Evolutionary conservation across 768 basidiomycete species (phyloP).

Genomic region (Tricholoma sp.): DNA sequence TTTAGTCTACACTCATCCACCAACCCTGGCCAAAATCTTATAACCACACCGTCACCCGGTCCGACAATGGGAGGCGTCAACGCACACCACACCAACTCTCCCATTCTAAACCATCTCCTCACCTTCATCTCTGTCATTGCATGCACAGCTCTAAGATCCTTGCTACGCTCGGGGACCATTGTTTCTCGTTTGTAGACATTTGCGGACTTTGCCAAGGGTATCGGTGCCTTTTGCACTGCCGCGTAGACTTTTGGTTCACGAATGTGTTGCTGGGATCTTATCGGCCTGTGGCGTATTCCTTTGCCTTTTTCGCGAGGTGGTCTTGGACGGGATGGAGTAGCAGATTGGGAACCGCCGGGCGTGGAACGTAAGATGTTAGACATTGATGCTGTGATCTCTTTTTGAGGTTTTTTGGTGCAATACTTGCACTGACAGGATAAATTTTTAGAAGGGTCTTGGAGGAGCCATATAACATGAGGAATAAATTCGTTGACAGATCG

Average conservation of each 20-base stretch:
- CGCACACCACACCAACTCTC: slow-evolving; percentile 69
- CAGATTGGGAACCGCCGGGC: slow-evolving; percentile 15
- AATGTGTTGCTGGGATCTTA: slow-evolving; percentile 16
- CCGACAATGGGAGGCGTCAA: slow-evolving; percentile 47
- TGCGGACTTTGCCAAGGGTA: slow-evolving; percentile 25
- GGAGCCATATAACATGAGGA: slow-evolving; percentile 79
- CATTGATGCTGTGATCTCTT: slow-evolving; percentile 61
- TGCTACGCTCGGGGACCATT: slow-evolving; percentile 57
- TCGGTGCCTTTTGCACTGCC: slow-evolving; percentile 33
- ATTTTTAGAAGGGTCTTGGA: slow-evolving; percentile 44
- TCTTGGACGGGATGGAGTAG: slow-evolving; percentile 20
- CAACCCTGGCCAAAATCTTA: slow-evolving; percentile 71
- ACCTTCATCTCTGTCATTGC: slow-evolving; percentile 38
- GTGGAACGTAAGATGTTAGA: slow-evolving; percentile 28
- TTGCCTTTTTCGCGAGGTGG: slow-evolving; percentile 18
- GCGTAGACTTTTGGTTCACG: slow-evolving; percentile 34
- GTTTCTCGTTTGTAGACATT: slow-evolving; percentile 33
- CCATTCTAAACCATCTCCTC: slow-evolving; percentile 59
- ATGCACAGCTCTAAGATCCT: slow-evolving; percentile 58
- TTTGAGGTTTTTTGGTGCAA: slow-evolving; percentile 64
- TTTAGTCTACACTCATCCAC: slow-evolving; percentile 54
- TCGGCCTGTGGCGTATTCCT: slow-evolving; percentile 16
- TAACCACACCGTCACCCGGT: slow-evolving; percentile 32
- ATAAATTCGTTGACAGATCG: slow-evolving; percentile 84
- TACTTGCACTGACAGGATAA: slow-evolving; percentile 71